Evolutionary conservation across 208 protist species (phyloP), one percentile per base, ranked within the genome.

Genomic region (Zelonia costaricensis): DNA sequence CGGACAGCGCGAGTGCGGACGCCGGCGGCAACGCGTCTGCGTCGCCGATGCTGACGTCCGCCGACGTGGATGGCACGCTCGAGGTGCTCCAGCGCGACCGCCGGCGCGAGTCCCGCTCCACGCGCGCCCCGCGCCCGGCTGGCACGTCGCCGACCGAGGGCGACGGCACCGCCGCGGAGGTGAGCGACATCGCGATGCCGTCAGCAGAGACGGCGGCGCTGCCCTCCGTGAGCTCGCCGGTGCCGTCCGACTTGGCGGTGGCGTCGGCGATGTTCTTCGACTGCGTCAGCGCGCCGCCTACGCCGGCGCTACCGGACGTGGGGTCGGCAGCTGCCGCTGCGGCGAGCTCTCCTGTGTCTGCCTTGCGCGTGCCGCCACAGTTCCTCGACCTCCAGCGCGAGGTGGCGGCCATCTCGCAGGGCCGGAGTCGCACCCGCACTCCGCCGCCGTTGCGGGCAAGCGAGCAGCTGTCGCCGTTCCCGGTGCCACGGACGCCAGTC

Each of bases 231-330:
- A 27, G 22, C 3, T 77, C 70, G 4, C 70, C 63, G 16, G 47
- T 36, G 12, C 16, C 28, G 10, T 69, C 72, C 0, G 72, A 74
- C 13, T n/a, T 74, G 9, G 53, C 47, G 2, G 44, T 35, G 12
- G 38, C 51, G n/a, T 82, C 76, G 4, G 70, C 64, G 12, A 69
- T 79, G 53, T 88, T 88, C 54, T 74, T 75, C 20, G 82, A 84
- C 43, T 88, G 82, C 42, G 51, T 78, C 18, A 89, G 75, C 45
- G 75, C 63, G 0, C 73, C 75, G 4, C 38, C 63, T 1, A 82
- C 82, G 0, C 78, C 80, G 18, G 68, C 38, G 8, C 4, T 76
- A 20, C 57, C 53, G 3, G 36, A 16, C 0, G 13, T 49, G 25
- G 58, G 45, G 16, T 23, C 33, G 8, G 28, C 45, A 4, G 15